Evolutionary conservation across 352 stramenopile species (phyloP).

Genomic region (Phytophthora constricta): DNA sequence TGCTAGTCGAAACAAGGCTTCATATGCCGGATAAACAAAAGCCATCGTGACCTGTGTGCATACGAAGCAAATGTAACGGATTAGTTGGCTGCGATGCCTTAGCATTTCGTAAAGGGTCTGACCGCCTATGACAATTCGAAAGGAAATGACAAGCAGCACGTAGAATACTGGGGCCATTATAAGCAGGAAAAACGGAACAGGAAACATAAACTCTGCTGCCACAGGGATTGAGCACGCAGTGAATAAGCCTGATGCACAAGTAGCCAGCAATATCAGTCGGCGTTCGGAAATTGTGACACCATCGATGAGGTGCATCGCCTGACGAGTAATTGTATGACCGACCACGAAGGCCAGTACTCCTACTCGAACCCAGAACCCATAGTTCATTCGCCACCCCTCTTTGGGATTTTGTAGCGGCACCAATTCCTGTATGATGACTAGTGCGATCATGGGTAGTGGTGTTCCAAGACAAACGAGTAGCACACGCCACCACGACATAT

Average conservation of each 20-base stretch:
- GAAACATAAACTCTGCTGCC: conserved; percentile 3
- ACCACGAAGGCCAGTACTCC: background rate
- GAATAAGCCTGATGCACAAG: background rate
- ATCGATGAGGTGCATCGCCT: conserved; percentile 6
- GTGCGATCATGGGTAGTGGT: conserved; percentile 2
- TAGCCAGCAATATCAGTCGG: background rate
- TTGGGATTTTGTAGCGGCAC: conserved; percentile 17
- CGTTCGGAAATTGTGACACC: background rate
- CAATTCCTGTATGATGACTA: conserved; percentile 7
- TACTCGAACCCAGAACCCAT: conserved; percentile 3
- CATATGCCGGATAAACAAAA: conserved; percentile 6
- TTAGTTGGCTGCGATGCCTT: background rate
- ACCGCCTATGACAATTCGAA: background rate
- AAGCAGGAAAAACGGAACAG: conserved; percentile 8
- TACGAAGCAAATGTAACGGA: background rate
- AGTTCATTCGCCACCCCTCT: conserved; percentile 13
- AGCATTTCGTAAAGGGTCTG: background rate
- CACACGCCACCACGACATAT: background rate
- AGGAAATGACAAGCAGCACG: background rate
- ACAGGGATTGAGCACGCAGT: background rate
- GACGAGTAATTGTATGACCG: background rate
- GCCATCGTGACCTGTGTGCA: background rate
- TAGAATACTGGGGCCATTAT: background rate
- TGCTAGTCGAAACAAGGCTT: background rate
- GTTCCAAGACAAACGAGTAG: conserved; percentile 9